Conservation (phyloP, 2,329 filamentous ascomycete species). For the Colletotrichum sp. region DNA sequence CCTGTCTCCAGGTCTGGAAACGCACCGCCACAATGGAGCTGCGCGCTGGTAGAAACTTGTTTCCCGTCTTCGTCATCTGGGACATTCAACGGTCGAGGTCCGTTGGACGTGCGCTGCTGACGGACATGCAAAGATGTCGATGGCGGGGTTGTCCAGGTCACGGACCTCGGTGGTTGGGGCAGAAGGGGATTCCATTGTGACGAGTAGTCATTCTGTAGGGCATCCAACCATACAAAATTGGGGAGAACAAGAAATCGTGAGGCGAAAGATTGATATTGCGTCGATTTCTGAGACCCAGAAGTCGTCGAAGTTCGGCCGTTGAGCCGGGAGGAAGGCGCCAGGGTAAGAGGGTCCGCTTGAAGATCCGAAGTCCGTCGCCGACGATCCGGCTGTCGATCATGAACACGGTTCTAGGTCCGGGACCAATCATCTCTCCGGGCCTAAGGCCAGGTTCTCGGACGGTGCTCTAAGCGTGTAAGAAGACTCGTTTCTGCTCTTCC, state of each 20-base stretch:
- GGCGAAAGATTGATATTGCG: not conserved
- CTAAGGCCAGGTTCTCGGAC: not conserved
- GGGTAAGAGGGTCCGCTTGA: not conserved
- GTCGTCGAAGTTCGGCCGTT: not conserved
- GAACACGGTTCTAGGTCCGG: not conserved
- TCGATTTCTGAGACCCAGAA: not conserved
- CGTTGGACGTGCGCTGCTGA: slow-evolving; percentile 10
- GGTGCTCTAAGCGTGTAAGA: not conserved
- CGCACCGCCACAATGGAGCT: not conserved
- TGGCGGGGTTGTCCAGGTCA: not conserved
- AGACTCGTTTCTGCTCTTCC: not conserved
- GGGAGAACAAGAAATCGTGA: not conserved
- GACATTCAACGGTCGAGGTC: not conserved
- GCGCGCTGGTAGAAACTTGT: not conserved
- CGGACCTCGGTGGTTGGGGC: not conserved
- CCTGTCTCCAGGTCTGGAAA: not conserved
- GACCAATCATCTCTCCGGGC: not conserved
- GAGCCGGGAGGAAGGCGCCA: not conserved
- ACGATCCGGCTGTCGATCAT: not conserved
- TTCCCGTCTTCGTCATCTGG: slow-evolving; percentile 1
- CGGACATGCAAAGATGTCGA: not conserved
- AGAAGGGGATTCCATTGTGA: not conserved
- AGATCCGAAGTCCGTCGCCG: not conserved
- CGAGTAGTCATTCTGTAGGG: not conserved
- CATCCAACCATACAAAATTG: not conserved